phyloP scores from a whole-genome alignment of 225 moss, liverwort and hornwort species.

The Marchantia paleacea region DNA sequence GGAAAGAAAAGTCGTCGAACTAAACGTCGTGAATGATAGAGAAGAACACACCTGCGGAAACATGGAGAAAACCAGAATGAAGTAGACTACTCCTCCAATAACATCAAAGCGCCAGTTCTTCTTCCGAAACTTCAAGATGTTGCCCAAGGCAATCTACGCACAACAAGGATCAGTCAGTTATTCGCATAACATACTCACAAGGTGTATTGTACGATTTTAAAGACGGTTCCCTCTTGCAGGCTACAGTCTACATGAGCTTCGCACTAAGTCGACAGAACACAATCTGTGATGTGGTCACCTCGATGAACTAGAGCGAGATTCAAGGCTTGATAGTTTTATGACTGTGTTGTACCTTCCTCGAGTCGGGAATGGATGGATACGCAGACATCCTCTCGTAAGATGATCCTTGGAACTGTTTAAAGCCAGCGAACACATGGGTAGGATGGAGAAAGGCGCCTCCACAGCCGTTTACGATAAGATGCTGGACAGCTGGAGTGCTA shows the following conservation, averaged over 20 bases:
- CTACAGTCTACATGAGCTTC: no score
- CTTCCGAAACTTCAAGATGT: conserved; percentile 94
- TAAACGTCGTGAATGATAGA: no score
- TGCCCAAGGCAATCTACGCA: conserved; percentile 89
- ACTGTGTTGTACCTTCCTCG: conserved; percentile 54
- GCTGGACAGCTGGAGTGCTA: conserved; percentile 63
- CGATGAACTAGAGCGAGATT: background rate
- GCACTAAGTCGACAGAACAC: no score
- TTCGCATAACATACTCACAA: background rate
- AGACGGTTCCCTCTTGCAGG: no score
- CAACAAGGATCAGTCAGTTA: background rate
- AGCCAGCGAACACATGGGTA: conserved; percentile 96
- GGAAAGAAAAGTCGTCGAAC: background rate
- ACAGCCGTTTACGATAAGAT: conserved; percentile 92
- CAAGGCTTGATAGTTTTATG: background rate
- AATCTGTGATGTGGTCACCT: no score
- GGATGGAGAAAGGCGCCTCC: conserved; percentile 99
- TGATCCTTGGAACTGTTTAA: conserved; percentile 65
- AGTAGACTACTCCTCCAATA: conserved; percentile 93
- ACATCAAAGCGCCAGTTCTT: conserved; percentile 99
- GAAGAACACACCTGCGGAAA: conserved; percentile 71
- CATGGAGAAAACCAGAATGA: conserved; percentile 93
- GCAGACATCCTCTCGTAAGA: conserved; percentile 69
- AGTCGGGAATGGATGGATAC: conserved; percentile 79
- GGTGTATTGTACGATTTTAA: no score